These are phyloP conservation scores for Elongisporangium prolatum DNA, from an alignment of 352 stramenopile genomes.

Conservation along the genomic window DNA sequence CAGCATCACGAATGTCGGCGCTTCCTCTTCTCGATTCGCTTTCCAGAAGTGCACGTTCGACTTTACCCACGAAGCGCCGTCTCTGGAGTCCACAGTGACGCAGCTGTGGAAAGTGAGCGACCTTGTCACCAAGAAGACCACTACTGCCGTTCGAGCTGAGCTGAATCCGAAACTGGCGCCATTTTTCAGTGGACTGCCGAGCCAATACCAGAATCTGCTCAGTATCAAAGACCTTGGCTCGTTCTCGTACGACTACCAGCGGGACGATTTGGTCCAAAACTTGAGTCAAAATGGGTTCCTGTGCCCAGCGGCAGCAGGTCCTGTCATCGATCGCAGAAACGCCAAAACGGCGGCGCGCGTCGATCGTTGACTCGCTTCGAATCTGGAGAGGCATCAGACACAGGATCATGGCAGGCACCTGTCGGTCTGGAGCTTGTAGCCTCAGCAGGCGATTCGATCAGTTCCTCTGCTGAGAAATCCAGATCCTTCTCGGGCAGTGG, in stretches of 20 bases:
- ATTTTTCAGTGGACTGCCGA: slow-evolving; percentile 18
- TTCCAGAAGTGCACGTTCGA: slow-evolving; percentile 28
- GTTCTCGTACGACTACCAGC: slow-evolving; percentile 24
- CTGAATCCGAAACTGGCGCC: slow-evolving; percentile 11
- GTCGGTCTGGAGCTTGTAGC: too few relatives aligned
- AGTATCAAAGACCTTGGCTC: slow-evolving; percentile 22
- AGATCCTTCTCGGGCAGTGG: neutral
- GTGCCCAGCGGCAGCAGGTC: slow-evolving; percentile 7
- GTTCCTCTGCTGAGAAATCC: neutral
- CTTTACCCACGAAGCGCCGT: slow-evolving; percentile 12
- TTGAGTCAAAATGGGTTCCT: slow-evolving; percentile 20
- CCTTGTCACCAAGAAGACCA: slow-evolving; percentile 5
- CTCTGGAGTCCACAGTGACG: slow-evolving; percentile 17
- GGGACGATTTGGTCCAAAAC: slow-evolving; percentile 21
- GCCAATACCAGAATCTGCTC: slow-evolving; percentile 21
- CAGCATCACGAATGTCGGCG: slow-evolving; percentile 18
- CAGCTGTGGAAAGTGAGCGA: slow-evolving; percentile 22
- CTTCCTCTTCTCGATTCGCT: slow-evolving; percentile 23
- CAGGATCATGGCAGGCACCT: neutral
- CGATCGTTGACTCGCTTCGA: neutral
- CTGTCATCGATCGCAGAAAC: neutral
- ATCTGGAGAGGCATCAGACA: neutral
- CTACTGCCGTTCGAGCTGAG: slow-evolving; percentile 12
- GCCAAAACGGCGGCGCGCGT: neutral
- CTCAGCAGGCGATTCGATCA: neutral